Evolutionary conservation across 306 rosid genomes (phyloP).

Genomic region (Lagenaria siceraria): DNA sequence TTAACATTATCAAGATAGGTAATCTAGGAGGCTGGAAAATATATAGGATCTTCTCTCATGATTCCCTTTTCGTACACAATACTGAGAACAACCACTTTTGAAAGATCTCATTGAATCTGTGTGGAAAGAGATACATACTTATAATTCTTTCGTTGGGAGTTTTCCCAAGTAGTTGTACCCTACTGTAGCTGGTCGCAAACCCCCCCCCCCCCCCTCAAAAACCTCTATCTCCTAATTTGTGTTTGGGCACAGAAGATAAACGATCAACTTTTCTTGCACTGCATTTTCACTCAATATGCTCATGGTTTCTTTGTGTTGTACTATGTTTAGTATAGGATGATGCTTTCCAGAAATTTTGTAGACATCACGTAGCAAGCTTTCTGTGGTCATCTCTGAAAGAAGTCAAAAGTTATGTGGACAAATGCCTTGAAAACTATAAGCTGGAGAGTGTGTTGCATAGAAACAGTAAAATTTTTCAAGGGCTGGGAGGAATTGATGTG

Average conservation of each 20-base stretch:
- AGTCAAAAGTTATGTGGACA: background rate
- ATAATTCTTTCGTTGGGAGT: background rate
- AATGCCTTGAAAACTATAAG: background rate
- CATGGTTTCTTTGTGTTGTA: background rate
- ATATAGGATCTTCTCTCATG: too few relatives aligned
- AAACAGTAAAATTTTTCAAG: background rate
- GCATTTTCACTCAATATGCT: background rate
- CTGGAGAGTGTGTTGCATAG: background rate
- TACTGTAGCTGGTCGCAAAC: background rate
- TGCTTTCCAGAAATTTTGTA: background rate
- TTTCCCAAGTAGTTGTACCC: background rate
- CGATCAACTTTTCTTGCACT: too few relatives aligned
- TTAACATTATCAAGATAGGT: background rate
- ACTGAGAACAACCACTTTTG: background rate
- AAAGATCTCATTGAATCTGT: background rate
- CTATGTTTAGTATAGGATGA: background rate
- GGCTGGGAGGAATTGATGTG: background rate
- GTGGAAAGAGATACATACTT: background rate
- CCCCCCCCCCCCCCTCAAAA: too few relatives aligned
- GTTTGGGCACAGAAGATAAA: background rate
- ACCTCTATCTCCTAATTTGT: background rate
- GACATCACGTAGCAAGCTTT: background rate
- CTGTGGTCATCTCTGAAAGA: background rate
- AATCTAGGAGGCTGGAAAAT: background rate
- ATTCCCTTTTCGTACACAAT: too few relatives aligned